Percentiles rank a stretch among this genome's conserved stretches.
Evolutionary conservation across 139 green algal species (phyloP).

Genomic region (Tetradesmus obliquus): DNA sequence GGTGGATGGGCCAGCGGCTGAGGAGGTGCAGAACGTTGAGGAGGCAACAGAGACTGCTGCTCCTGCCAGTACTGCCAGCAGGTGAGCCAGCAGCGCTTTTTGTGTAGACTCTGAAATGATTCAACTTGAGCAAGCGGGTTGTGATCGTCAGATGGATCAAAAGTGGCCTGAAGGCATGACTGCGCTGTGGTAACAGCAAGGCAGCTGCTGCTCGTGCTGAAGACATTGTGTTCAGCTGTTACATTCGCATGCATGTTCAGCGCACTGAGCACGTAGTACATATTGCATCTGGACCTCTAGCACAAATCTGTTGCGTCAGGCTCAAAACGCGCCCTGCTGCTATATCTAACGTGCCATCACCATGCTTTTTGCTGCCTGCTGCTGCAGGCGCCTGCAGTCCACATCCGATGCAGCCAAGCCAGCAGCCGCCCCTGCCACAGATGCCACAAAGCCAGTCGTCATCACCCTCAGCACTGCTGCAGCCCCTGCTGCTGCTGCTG

Average conservation of each 20-base stretch:
- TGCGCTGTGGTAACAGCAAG: not conserved
- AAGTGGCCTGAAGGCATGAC: no score
- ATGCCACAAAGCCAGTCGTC: not conserved
- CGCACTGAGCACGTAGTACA: no score
- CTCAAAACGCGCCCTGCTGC: no score
- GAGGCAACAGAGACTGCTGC: not conserved
- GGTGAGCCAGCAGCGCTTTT: not conserved
- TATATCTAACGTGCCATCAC: not conserved
- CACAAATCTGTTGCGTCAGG: no score
- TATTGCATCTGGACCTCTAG: no score
- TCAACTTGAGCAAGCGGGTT: no score
- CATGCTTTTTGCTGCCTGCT: not conserved
- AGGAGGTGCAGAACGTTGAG: not conserved
- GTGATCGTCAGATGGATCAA: no score
- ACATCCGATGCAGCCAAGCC: not conserved
- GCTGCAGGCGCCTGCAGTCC: not conserved
- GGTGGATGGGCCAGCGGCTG: no score
- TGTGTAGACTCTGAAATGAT: no score
- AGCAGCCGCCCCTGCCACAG: no score
- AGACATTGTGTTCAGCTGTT: not conserved
- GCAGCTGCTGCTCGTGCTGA: not conserved
- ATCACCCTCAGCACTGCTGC: not conserved
- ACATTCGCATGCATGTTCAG: no score
- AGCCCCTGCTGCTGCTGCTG: not conserved
- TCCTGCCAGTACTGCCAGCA: not conserved